Base-by-base conservation (phyloP, 2,329 filamentous ascomycete species). In the Plenodomus tracheiphilus region DNA sequence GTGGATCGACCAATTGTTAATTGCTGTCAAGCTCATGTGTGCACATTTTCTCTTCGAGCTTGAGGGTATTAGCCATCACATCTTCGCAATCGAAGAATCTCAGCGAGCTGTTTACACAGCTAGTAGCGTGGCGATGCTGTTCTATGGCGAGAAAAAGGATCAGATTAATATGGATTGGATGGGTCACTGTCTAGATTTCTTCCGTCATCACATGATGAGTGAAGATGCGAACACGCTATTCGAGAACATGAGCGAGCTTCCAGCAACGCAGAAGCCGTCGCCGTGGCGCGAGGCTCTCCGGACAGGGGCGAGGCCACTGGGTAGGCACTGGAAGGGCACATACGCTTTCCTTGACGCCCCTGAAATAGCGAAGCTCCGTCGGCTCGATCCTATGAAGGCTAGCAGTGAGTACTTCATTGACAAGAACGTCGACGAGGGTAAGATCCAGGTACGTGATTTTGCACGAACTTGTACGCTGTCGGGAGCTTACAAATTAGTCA, bases 161-260 rank as follows among this genome's bases (percentile, higher is more conserved):
- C 52, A 70, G 1, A 56, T 82, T 42, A 77, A 81, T 52, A 65
- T 78, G 43, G 61, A 71, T 2, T 80, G 75, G 74, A 43, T 77
- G 2, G 59, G 81, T 4, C 75, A 81, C 52, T 68, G 75, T 34
- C 59, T 79, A 37, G 80, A 81, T 51, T 82, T 82, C 70, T 83
- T 81, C 69, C 76, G 76, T 39, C 74, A 76, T 41, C 78, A 83
- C 52, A 73, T 82, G 61, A 73, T 72, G 35, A 59, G 59, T 7
- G 39, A 64, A 8, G 66, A 66, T 3, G 71, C 75, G n/a, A 58
- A 62, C 18, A 69, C 74, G 0, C 62, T 80, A 2, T 67, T 61
- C 39, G 45, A 64, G 8, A 62, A 64, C 2, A 76, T 76, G 53
- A 44, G 55, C 5, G 61, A 66, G 3, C 67, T 81, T 7, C 56